Percentiles rank a stretch among this genome's conserved stretches.
These are phyloP conservation scores for Eucalyptus microcorys DNA, from an alignment of 345 rosid genomes.

Conservation along the genomic window DNA sequence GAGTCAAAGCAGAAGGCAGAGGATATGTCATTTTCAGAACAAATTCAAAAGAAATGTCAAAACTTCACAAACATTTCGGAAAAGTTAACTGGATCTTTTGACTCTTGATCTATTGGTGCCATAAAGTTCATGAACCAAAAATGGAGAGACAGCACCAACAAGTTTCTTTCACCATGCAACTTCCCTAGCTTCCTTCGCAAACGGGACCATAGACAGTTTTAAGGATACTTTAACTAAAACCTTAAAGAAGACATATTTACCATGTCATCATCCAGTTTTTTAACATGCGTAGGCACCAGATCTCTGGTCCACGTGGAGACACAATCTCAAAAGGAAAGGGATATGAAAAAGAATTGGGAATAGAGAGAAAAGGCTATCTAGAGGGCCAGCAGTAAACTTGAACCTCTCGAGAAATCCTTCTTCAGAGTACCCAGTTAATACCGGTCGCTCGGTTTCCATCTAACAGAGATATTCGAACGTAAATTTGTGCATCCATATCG, in stretches of 20 bases:
- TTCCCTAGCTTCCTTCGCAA: background rate
- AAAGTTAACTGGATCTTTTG: background rate
- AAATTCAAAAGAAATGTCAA: background rate
- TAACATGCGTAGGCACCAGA: background rate
- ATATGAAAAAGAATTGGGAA: background rate
- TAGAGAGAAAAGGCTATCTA: background rate
- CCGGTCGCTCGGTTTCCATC: background rate
- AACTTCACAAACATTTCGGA: background rate
- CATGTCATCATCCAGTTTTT: background rate
- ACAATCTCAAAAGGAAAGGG: background rate
- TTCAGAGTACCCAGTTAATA: background rate
- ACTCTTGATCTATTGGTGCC: background rate
- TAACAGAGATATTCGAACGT: background rate
- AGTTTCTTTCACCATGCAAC: background rate
- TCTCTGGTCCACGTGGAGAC: background rate
- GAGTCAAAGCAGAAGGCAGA: background rate
- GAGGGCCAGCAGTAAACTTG: background rate
- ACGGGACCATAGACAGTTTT: background rate
- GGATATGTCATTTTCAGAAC: background rate
- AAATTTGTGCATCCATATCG: background rate
- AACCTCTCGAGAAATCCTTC: background rate
- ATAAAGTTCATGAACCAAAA: background rate
- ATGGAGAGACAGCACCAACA: background rate
- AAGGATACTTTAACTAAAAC: background rate
- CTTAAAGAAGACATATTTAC: background rate